Base-by-base conservation (phyloP, 1,139 yeast species). In the Kazachstania sp. region DNA sequence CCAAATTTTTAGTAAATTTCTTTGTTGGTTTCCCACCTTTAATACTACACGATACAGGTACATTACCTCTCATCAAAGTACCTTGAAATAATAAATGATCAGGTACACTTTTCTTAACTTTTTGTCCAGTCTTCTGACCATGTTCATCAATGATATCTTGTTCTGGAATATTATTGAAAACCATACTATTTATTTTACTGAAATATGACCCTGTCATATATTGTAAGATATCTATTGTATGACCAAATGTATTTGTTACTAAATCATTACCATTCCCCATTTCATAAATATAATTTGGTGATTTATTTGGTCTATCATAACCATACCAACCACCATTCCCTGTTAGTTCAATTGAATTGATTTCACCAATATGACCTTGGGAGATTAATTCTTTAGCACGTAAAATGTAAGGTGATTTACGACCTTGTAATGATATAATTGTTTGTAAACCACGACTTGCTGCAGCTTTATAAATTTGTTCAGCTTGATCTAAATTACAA, bases 291-390 rank as follows among this genome's bases (percentile, higher is more conserved):
- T 53, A 57, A 23, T 46, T 45, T 2, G 63, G 61, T 2, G 58
- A 54, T 43, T 56, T 57, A 15, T 46, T 39, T 4, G 56, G 56
- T 41, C 63, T 49, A 42, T 58, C 61, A 45, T 58, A 55, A n/a
- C 63, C 63, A 43, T 54, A 59, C 61, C 61, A 58, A 23, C 61
- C 62, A 43, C 57, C 63, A 47, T 58, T 58, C 4, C 57, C 61
- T 9, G 60, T 54, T 19, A 59, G 48, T 45, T 59, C 63, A 7
- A 58, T 53, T 6, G 61, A 57, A 43, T 57, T 59, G 8, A 59
- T 59, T 3, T 56, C 56, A 31, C 63, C 63, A 23, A 59, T 57
- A 45, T 56, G 54, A 37, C 60, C 61, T 45, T 57, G 56, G 15
- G 53, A 46, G 6, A 59, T 51, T 29, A 59, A 44, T 46, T 59